These are phyloP conservation scores for Aspergillus coremiiformis DNA, from an alignment of 495 filamentous ascomycete species.

Conservation along the genomic window DNA sequence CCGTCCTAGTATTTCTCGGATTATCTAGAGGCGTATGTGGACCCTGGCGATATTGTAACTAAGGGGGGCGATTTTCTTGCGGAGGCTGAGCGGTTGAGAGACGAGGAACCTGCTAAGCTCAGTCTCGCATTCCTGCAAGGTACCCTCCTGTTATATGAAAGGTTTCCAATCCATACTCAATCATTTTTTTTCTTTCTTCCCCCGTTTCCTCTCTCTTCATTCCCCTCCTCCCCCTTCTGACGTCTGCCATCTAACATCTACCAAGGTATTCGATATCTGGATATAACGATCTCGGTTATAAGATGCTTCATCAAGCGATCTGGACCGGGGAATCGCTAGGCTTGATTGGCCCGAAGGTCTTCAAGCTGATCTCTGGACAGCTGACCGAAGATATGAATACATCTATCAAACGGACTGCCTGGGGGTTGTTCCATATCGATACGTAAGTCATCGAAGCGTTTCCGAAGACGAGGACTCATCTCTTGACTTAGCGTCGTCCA, in stretches of 20 bases:
- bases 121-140: conserved; percentile 35
- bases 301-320: conserved; percentile 37
- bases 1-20: conserved; percentile 37
- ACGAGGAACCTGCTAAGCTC: conserved; percentile 17
- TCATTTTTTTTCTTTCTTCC: too few species aligned
- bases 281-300: conserved; percentile 36
- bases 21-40: conserved; percentile 38
- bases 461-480: neutral
- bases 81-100: conserved; percentile 33
- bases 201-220: too few species aligned
- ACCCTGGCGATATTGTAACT: conserved; percentile 35
- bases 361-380: conserved; percentile 13
- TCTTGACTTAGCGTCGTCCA: conserved; percentile 31
- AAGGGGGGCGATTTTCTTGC: conserved; percentile 38
- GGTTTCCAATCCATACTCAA: conserved; percentile 22
- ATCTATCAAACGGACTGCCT: conserved; percentile 31
- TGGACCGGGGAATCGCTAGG: conserved; percentile 32
- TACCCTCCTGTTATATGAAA: conserved; percentile 36
- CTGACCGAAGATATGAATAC: conserved; percentile 29
- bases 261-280: conserved; percentile 37
- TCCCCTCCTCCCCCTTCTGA: neutral
- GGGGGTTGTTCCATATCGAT: conserved; percentile 42
- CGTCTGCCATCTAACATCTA: neutral
- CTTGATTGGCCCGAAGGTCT: conserved; percentile 24
- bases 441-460: conserved; percentile 25